These are phyloP conservation scores for Phytopythium montanum DNA, from an alignment of 352 stramenopile species.

Conservation along the genomic window DNA sequence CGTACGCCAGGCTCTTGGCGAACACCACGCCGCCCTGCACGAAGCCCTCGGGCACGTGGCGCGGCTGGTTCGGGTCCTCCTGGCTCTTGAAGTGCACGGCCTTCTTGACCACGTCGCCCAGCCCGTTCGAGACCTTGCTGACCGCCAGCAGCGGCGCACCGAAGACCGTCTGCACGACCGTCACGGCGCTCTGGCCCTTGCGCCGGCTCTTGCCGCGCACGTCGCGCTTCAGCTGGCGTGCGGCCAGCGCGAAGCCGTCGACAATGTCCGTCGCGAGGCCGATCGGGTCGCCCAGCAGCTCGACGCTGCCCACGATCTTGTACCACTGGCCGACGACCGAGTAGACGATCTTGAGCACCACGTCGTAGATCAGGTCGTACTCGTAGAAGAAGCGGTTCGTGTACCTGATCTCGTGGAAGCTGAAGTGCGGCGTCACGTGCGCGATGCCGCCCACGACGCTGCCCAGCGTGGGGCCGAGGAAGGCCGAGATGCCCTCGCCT, in stretches of 20 bases:
- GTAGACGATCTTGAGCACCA: constrained; percentile 69
- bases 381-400: constrained; percentile 83
- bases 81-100: constrained; percentile 79
- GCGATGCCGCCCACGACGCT: constrained; percentile 88
- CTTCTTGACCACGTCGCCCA: constrained; percentile 86
- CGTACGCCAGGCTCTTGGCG: constrained; percentile 72
- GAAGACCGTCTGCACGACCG: constrained; percentile 77
- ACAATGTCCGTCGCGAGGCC: constrained; percentile 83
- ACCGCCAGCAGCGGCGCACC: constrained; percentile 71
- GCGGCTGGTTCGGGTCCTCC: constrained; percentile 59
- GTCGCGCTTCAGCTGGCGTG: constrained; percentile 79
- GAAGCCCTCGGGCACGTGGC: constrained; percentile 73
- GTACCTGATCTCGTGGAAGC: constrained; percentile 70
- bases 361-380: constrained; percentile 76
- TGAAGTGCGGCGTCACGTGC: constrained; percentile 79
- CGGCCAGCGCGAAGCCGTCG: constrained; percentile 77
- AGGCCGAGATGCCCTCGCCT: constrained; percentile 74
- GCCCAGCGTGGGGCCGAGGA: constrained; percentile 77
- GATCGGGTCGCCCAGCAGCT: constrained; percentile 81
- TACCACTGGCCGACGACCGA: constrained; percentile 84
- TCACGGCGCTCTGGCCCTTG: constrained; percentile 81
- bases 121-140: constrained; percentile 80
- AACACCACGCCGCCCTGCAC: constrained; percentile 74
- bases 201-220: constrained; percentile 67
- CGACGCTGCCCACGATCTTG: constrained; percentile 85